Evolutionary conservation across 1,284 basidiomycete genomes (phyloP).

Genomic region (Wallemia hederae): DNA sequence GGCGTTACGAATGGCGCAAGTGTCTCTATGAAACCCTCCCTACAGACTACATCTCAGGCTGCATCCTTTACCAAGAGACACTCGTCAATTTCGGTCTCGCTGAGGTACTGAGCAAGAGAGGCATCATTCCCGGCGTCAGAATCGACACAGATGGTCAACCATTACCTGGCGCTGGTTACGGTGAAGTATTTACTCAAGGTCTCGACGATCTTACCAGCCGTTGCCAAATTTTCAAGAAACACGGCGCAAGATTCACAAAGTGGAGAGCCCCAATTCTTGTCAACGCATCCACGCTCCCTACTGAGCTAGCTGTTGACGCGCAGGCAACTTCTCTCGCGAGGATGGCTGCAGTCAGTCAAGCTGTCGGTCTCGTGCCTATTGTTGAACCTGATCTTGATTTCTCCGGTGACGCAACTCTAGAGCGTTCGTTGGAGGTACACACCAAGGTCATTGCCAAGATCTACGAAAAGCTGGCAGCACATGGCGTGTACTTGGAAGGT

Average conservation of each 20-base stretch:
- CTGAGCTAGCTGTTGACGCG: constrained; percentile 18
- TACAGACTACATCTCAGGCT: constrained; percentile 23
- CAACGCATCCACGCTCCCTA: constrained; percentile 17
- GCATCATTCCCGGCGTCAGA: constrained; percentile 24
- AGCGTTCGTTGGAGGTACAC: constrained; percentile 23
- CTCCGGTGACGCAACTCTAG: constrained; percentile 21
- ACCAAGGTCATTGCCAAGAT: constrained; percentile 21
- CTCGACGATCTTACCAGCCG: constrained; percentile 22
- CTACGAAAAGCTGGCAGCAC: constrained; percentile 20
- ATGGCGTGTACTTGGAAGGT: constrained; percentile 26
- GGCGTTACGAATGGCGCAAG: constrained; percentile 21
- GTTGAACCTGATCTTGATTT: constrained; percentile 28
- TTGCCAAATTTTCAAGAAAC: constrained; percentile 20
- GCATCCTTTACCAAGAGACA: constrained; percentile 24
- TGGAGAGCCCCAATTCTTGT: constrained; percentile 25
- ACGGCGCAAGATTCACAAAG: constrained; percentile 25
- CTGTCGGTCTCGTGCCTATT: constrained; percentile 25
- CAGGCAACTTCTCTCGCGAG: constrained; percentile 22
- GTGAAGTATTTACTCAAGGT: constrained; percentile 24
- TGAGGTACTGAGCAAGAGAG: constrained; percentile 19
- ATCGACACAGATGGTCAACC: constrained; percentile 24
- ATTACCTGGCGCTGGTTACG: constrained; percentile 15
- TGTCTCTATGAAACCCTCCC: constrained; percentile 18
- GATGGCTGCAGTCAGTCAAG: constrained; percentile 22
- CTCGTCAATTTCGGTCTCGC: constrained; percentile 23